Base-by-base conservation (phyloP, 495 filamentous ascomycete species). In the Aspergillus hancockii region DNA sequence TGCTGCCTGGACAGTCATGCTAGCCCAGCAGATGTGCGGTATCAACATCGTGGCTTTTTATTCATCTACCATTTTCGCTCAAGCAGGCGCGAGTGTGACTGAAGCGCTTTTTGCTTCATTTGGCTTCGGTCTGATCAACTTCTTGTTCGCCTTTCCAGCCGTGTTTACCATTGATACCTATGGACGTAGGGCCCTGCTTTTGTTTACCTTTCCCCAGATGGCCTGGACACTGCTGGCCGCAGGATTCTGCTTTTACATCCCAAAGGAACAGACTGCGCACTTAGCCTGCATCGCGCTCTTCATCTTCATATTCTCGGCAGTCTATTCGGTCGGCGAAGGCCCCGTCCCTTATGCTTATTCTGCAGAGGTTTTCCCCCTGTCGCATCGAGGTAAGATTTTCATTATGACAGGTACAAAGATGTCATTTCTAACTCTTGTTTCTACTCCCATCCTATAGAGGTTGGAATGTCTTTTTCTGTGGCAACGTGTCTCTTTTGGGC, bases 171-270 rank as follows among this genome's bases (percentile, higher is more conserved):
- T 96, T 62, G 91, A 96, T 71, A 92, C 88, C 10, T 93, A 86
- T 50, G 91, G 91, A 10, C 87, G 91, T 34, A 84, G 91, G 22
- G 78, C 79, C 16, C 80, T 96, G 1, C 81, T 94, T 1, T 82
- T 94, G 6, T 90, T 92, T 70, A 96, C 91, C 12, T 93, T 93
- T 71, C 91, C 91, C 0, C 80, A 92, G 46, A 93, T 94, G 90
- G 85, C 80, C 34, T 90, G 88, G 88, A 88, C 88, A 23, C 74
- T 93, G 10, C 78, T 93, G 0, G 86, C 84, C 3, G 88, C 86
- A 2, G 90, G 88, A 0, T 80, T 92, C 50, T 88, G 79, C 67
- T 92, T 85, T 65, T 83, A 85, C 54, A 86, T 93, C 58, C 85
- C 86, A 0, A 50, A 63, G 2, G 40, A 78, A 56, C 49, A 71